phyloP scores from a whole-genome alignment of 23 red algal genomes.

The Gracilaria gracilis region DNA sequence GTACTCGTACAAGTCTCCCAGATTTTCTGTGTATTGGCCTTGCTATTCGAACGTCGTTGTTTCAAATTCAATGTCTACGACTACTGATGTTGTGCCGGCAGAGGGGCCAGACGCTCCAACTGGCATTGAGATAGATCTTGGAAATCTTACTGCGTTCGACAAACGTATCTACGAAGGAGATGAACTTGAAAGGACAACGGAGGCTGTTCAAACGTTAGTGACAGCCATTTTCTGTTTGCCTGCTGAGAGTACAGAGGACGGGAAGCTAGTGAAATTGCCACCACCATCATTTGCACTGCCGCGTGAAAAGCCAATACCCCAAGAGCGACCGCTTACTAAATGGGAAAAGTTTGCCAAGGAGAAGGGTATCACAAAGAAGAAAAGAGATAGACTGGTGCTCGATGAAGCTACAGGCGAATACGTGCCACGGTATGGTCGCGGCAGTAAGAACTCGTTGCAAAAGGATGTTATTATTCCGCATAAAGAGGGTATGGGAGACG shows the following conservation, averaged over 20 bases:
- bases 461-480: constrained; percentile 66
- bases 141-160: constrained; percentile 66
- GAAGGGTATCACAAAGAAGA: constrained; percentile 89
- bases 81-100: not conserved
- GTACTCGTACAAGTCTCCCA: too few species aligned
- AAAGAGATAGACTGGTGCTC: constrained; percentile 88
- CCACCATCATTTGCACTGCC: constrained; percentile 63
- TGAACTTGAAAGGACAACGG: constrained; percentile 24
- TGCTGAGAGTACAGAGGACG: constrained; percentile 30
- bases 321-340: constrained; percentile 70
- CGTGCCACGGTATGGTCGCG: constrained; percentile 78
- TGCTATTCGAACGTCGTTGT: not conserved
- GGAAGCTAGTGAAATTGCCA: constrained; percentile 71
- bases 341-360: constrained; percentile 92
- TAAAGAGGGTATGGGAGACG: constrained; percentile 70
- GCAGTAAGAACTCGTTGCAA: constrained; percentile 50
- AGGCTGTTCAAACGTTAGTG: constrained; percentile 41
- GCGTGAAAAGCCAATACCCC: constrained; percentile 89
- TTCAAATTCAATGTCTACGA: not conserved
- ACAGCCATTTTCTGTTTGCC: constrained; percentile 69
- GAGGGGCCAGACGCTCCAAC: not conserved
- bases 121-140: constrained; percentile 70
- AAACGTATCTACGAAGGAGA: not conserved
- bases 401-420: constrained; percentile 79
- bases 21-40: too few species aligned